Conservation (phyloP, 179 eudicot species). For the Amaranthus tricolor region DNA sequence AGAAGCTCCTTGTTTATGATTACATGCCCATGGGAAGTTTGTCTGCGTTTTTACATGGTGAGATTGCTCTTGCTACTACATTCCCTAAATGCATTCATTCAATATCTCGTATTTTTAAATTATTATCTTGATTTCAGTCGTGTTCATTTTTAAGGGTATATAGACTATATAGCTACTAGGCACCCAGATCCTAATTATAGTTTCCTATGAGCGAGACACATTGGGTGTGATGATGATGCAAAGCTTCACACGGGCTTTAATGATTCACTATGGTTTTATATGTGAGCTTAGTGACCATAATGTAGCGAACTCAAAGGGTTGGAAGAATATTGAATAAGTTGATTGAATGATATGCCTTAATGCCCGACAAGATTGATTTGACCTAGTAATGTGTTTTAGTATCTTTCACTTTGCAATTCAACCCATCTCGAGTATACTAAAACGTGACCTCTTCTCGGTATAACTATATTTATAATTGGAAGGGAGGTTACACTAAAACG, state of each 20-base stretch:
- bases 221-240: too few species aligned
- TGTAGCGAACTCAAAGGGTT: too few species aligned
- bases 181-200: too few species aligned
- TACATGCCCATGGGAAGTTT: slow-evolving; percentile 51
- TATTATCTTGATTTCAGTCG: not conserved
- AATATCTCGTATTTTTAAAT: not conserved
- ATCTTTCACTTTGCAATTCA: not conserved
- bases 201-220: too few species aligned
- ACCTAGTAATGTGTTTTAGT: not conserved
- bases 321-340: not conserved
- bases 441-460: not conserved
- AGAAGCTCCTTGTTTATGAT: slow-evolving; percentile 46
- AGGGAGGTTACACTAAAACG: not conserved
- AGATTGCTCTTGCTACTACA: slow-evolving; percentile 8
- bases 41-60: slow-evolving; percentile 51
- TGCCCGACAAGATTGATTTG: not conserved
- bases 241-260: not conserved
- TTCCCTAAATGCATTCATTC: not conserved
- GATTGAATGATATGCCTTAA: not conserved
- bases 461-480: not conserved
- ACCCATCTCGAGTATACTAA: not conserved
- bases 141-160: not conserved
- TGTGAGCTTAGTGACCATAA: too few species aligned
- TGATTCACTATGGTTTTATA: not conserved
- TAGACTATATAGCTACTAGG: too few species aligned